A percentile compares a stretch with the other conserved stretches of the same genome.
Evolutionary conservation across 441 rosid genomes (phyloP).

Genomic region (Brassica balearica): DNA sequence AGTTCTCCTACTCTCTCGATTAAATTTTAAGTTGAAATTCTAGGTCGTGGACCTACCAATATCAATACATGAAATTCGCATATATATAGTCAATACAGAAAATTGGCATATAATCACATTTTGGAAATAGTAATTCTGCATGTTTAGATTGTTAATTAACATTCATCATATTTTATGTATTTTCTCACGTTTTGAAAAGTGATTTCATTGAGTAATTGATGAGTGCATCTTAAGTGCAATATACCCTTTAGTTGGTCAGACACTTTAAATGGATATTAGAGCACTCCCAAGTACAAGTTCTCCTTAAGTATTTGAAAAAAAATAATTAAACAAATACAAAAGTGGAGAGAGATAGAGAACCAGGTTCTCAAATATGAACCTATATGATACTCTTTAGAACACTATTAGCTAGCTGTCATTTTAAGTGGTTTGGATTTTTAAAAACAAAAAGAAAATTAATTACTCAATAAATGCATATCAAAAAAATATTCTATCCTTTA

Average conservation of each 20-base stretch:
- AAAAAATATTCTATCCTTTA: too few relatives aligned
- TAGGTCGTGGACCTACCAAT: conserved; percentile 44
- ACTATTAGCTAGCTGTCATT: too few relatives aligned
- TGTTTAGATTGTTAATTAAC: neutral
- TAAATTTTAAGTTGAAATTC: conserved; percentile 22
- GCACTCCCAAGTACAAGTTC: too few relatives aligned
- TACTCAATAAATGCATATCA: too few relatives aligned
- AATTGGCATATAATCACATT: conserved; percentile 10
- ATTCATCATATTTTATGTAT: neutral
- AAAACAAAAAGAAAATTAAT: too few relatives aligned
- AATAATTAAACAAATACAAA: too few relatives aligned
- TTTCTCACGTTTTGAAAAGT: neutral
- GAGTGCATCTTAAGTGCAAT: neutral
- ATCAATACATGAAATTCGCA: conserved; percentile 8
- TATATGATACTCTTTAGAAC: too few relatives aligned
- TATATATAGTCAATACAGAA: neutral
- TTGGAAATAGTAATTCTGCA: conserved; percentile 3
- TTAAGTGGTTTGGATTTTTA: too few relatives aligned
- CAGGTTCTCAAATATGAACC: too few relatives aligned
- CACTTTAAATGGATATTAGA: neutral
- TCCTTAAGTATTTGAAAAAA: too few relatives aligned
- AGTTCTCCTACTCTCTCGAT: conserved; percentile 34
- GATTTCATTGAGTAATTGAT: neutral
- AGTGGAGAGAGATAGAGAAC: too few relatives aligned
- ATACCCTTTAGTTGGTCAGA: neutral